Evolutionary conservation across 179 eudicot genomes (phyloP), one percentile per base, ranked within the genome.

Genomic region (Pouteria campechiana): DNA sequence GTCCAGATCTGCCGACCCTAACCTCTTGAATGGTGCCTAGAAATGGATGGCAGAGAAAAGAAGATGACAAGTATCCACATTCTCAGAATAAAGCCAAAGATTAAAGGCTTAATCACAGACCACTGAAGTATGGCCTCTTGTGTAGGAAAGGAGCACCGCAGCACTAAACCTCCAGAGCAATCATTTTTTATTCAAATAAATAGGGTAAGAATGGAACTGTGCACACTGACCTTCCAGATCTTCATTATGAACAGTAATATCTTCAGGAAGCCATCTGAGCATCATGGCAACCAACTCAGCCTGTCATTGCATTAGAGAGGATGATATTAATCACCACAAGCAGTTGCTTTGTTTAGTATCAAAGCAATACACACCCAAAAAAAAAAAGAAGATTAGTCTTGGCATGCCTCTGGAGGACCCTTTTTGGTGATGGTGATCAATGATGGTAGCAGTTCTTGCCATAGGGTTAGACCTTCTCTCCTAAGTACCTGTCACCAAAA

Each of bases 251-350:
- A 92, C 88, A 14, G 94, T 87, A 18, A 92, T 83, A 61, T 92
- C 99, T 79, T 92, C 99, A 30, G 99, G 99, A 42, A 92, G 85
- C 99, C 99, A 92, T 73, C 99, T 73, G 32, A 92, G 81, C 77
- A 75, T 77, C 94, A 92, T 92, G 3, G 82, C 52, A 17, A 92
- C 96, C 76, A 92, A 62, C 72, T 87, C 99, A 27, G 99, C 99
- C 96, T 90, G 65, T 32, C 67, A 56, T 32, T 12, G 28, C 24
- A 16, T 20, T 18, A 20, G 22, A 33, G 27, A 21, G 16, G 29
- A 37, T 10, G 13, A 18, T 7, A 23, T 16, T 22, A 34, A 25
- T 6, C 24, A 51, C 13, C 38, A 51, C 3, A 22, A n/a, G n/a
- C n/a, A n/a, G n/a, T n/a, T n/a, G n/a, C n/a, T n/a, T n/a, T n/a